Percentiles rank a stretch among this genome's conserved stretches.
Evolutionary conservation across 1,284 basidiomycete species (phyloP).

Genomic region (Ceratobasidium sp.): DNA sequence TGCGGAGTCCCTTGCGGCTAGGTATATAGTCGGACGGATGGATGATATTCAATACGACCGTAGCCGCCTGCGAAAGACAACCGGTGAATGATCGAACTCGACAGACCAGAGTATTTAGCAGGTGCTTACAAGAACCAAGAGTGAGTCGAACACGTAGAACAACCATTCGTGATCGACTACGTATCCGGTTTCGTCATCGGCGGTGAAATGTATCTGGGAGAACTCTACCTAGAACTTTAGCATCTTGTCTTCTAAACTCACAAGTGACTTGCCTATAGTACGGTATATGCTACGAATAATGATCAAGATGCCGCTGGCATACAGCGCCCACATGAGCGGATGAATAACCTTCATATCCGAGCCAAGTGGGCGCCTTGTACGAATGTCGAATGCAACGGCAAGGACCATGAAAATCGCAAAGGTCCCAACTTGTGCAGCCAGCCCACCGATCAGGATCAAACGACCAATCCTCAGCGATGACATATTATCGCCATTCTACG

Average conservation of each 20-base stretch:
- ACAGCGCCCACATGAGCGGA: slow-evolving; percentile 45
- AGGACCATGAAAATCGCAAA: slow-evolving; percentile 48
- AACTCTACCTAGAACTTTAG: slow-evolving; percentile 43
- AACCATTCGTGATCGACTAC: slow-evolving; percentile 47
- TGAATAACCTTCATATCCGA: not conserved
- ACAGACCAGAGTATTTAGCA: not conserved
- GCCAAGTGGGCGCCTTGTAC: slow-evolving; percentile 26
- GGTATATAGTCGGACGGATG: slow-evolving; percentile 46
- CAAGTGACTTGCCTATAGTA: slow-evolving; percentile 38
- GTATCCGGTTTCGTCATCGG: slow-evolving; percentile 40
- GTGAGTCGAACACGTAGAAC: slow-evolving; percentile 47
- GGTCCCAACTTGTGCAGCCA: slow-evolving; percentile 46
- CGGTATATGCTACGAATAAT: slow-evolving; percentile 45
- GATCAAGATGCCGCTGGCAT: slow-evolving; percentile 34
- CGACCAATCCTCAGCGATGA: slow-evolving; percentile 35
- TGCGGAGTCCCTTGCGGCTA: slow-evolving; percentile 44
- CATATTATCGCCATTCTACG: slow-evolving; percentile 21
- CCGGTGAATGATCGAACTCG: not conserved
- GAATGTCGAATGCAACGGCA: slow-evolving; percentile 46
- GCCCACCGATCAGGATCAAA: slow-evolving; percentile 44
- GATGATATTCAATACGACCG: slow-evolving; percentile 32
- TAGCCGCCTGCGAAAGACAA: slow-evolving; percentile 15
- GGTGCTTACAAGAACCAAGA: slow-evolving; percentile 43
- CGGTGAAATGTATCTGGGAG: slow-evolving; percentile 41
- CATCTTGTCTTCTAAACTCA: not conserved